Base-by-base conservation (phyloP, 345 rosid species). In the Hypericum androsaemum region DNA sequence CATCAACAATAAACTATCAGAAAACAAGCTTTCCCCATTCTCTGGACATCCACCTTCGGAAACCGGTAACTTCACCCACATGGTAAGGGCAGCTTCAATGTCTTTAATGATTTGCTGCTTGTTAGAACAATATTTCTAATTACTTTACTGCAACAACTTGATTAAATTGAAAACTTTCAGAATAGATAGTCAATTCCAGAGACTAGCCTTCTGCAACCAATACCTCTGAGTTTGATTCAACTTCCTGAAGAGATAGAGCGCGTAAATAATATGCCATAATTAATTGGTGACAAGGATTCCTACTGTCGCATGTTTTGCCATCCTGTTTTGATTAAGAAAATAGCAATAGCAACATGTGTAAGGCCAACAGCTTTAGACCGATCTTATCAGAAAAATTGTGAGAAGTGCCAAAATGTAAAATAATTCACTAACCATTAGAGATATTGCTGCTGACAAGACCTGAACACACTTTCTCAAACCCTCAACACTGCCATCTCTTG, bases 191-290 rank as follows among this genome's bases (percentile, higher is more conserved):
- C 40, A 68, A 60, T 52, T 53, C 50, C 46, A 50, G 52, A 65
- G 51, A 72, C 66, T 65, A 71, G 66, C 64, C 58, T 57, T 67
- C 48, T 52, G 68, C 37, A 35, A 71, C 59, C 43, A 61, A 52
- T 68, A 90, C 96, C 98, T 87, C 74, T 39, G 96, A 87, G 61
- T 65, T 73, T 52, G 98, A 89, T 49, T 84, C 95, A 53, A 62
- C 76, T 71, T 90, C 98, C 47, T 79, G 80, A 52, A 54, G 63
- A 57, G 86, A 76, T 5, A 90, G 70, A 47, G 89, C 98, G 50
- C 86, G 83, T 65, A 87, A 66, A 68, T 80, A 73, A 71, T 84
- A 69, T 39, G 87, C 83, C 57, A 74, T 68, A 59, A 95, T 85
- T 71, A 87, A 66, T 43, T 69, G 77, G 70, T 76, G 76, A 54